Base-by-base conservation (phyloP, 164 flowering plant species). In the Stephania yunnanensis region DNA sequence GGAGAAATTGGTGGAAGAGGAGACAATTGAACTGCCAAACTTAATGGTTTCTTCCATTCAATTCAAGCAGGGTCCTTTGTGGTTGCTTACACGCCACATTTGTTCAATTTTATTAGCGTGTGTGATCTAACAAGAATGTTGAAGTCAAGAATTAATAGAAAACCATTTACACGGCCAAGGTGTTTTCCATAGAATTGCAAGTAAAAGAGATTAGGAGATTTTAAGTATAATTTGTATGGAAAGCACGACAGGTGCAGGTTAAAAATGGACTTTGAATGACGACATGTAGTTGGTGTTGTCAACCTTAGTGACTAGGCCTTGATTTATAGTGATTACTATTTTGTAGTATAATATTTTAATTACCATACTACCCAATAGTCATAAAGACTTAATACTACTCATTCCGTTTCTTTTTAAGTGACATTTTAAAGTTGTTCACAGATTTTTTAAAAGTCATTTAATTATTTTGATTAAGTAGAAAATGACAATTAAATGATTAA, bases 31-130 rank as follows among this genome's bases (percentile, higher is more conserved):
- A 50, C 12, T 50, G 10, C 15, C 19, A 58, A 58, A 3, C 7
- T 58, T 19, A 6, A 15, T 58, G 64, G 20, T 19, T n/a, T 58
- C 7, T 15, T 58, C 20, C 7, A 20, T 58, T 58, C 65, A 7
- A 58, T 58, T 61, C 66, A 17, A 53, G 19, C 61, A 53, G 19
- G 61, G 61, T 1, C 42, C 42, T 50, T 10, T 61, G 20, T n/a
- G 66, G 66, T 61, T 61, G 29, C 66, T 61, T 61, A 25, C 66
- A 61, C 66, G 66, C 22, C n/a, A 61, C 66, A 36, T 36, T 36
- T 36, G 42, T 36, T 36, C 42, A 36, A 36, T 36, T 4, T 36
- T 36, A 36, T n/a, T n/a, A n/a, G 19, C 4, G n/a, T 61, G 29
- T 19, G 10, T 61, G 7, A 15, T 50, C 11, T 11, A 50, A 25